A percentile compares a stretch with the other conserved stretches of the same genome.
Conservation (phyloP, 2,329 filamentous ascomycete species). For the Mycogone perniciosa region DNA sequence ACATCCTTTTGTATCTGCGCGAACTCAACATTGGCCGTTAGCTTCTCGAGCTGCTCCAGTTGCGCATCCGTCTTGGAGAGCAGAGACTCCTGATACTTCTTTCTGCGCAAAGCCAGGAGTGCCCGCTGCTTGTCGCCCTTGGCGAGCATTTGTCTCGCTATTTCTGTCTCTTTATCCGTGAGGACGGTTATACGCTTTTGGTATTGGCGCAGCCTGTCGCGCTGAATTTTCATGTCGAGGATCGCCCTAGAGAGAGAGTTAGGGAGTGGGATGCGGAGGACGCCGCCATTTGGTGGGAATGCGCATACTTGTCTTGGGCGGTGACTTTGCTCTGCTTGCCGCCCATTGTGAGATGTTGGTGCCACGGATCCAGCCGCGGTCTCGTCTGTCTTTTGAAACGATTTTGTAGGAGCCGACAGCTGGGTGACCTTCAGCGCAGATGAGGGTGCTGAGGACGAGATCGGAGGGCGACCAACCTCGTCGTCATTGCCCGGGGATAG, state of each 20-base stretch:
- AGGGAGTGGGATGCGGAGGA: constrained; percentile 5
- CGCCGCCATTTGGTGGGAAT: neutral
- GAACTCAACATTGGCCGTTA: constrained; percentile 89
- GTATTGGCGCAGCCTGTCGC: constrained; percentile 95
- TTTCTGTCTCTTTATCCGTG: constrained; percentile 78
- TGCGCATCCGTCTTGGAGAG: constrained; percentile 86
- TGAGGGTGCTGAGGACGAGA: neutral
- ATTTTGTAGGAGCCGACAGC: neutral
- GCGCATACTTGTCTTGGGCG: constrained; percentile 70
- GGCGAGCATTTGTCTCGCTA: constrained; percentile 76
- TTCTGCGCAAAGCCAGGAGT: constrained; percentile 80
- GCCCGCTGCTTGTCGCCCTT: constrained; percentile 75
- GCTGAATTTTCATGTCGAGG: constrained; percentile 94
- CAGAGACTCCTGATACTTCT: constrained; percentile 94
- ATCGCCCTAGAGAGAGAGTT: constrained; percentile 62
- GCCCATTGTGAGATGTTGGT: constrained; percentile 38
- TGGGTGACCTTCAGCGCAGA: neutral
- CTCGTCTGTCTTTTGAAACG: neutral
- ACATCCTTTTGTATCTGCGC: constrained; percentile 96
- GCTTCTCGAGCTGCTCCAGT: constrained; percentile 84
- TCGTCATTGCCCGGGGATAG: constrained; percentile 4
- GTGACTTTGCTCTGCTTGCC: constrained; percentile 53
- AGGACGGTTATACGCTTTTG: constrained; percentile 83
- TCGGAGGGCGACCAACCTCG: constrained; percentile 5
- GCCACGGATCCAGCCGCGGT: constrained; percentile 6